Percentiles rank a stretch among this genome's conserved stretches.
phyloP scores from a whole-genome alignment of 768 basidiomycete genomes.

The Exsudoporus frostii region DNA sequence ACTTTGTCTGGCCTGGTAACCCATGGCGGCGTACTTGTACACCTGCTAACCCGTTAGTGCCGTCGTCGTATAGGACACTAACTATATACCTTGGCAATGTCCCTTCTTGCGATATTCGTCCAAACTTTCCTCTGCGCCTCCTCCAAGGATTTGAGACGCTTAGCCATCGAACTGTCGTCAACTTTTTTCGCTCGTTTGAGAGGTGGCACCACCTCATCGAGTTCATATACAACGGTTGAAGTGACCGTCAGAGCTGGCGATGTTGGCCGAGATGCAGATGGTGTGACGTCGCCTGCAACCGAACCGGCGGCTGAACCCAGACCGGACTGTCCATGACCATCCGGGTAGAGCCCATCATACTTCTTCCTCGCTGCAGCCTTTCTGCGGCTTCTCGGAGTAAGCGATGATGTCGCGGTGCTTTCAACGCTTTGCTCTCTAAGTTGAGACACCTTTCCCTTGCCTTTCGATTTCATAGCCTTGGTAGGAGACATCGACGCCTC shows the following conservation, averaged over 20 bases:
- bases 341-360: slow-evolving; percentile 46
- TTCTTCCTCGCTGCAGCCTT: slow-evolving; percentile 58
- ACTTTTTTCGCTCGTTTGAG: slow-evolving; percentile 75
- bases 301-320: slow-evolving; percentile 47
- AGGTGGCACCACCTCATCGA: slow-evolving; percentile 67
- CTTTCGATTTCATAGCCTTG: slow-evolving; percentile 41
- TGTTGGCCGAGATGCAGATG: slow-evolving; percentile 63
- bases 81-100: slow-evolving; percentile 69
- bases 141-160: slow-evolving; percentile 73
- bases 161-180: slow-evolving; percentile 67
- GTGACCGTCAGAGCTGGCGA: slow-evolving; percentile 58
- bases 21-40: slow-evolving; percentile 70
- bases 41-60: slow-evolving; percentile 46
- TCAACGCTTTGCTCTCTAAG: slow-evolving; percentile 59
- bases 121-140: slow-evolving; percentile 87
- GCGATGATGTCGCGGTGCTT: slow-evolving; percentile 40
- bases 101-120: slow-evolving; percentile 82
- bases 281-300: slow-evolving; percentile 67
- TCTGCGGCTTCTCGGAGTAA: slow-evolving; percentile 53
- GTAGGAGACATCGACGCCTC: slow-evolving; percentile 37
- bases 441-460: slow-evolving; percentile 48
- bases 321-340: slow-evolving; percentile 48
- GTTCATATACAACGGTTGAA: slow-evolving; percentile 64
- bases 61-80: background rate
- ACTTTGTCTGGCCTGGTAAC: slow-evolving; percentile 61